Percentiles rank a stretch among this genome's conserved stretches.
Evolutionary conservation across 106 monocot genomes (phyloP).

Genomic region (Dioscorea alata): DNA sequence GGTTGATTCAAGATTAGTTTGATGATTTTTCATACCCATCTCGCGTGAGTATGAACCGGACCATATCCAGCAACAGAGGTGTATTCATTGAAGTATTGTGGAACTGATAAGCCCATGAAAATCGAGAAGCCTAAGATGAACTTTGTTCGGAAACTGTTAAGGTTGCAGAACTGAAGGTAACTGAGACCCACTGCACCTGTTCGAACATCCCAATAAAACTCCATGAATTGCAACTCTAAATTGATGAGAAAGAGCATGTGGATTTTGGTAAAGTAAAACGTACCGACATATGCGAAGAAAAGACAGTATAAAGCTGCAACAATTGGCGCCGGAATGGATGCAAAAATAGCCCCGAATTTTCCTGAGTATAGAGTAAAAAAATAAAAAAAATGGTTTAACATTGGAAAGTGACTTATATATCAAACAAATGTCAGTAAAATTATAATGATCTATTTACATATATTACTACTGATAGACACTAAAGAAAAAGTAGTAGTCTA

Average conservation of each 20-base stretch:
- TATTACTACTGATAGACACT: no score
- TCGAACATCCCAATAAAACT: neutral
- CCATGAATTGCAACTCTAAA: neutral
- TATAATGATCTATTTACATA: no score
- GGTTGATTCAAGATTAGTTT: neutral
- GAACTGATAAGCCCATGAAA: conserved; percentile 91
- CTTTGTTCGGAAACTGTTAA: conserved; percentile 90
- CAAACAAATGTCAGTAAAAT: no score
- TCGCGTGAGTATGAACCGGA: conserved; percentile 77
- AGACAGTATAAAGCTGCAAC: conserved; percentile 92
- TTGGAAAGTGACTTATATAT: no score
- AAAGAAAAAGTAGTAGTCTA: no score
- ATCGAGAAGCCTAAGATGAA: conserved; percentile 92
- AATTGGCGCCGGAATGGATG: conserved; percentile 90
- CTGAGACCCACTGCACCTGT: conserved; percentile 80
- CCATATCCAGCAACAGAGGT: conserved; percentile 96
- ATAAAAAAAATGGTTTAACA: no score
- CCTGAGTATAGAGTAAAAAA: conserved; percentile 28
- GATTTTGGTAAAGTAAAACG: neutral
- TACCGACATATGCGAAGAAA: conserved; percentile 97
- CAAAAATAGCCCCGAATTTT: conserved; percentile 95
- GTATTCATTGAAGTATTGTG: conserved; percentile 99
- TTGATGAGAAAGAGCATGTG: neutral
- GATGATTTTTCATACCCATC: conserved; percentile 63
- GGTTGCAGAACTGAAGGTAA: conserved; percentile 95